Base-by-base conservation (phyloP, 2,329 filamentous ascomycete genomes). In the Magnaporthiopsis rhizophila region DNA sequence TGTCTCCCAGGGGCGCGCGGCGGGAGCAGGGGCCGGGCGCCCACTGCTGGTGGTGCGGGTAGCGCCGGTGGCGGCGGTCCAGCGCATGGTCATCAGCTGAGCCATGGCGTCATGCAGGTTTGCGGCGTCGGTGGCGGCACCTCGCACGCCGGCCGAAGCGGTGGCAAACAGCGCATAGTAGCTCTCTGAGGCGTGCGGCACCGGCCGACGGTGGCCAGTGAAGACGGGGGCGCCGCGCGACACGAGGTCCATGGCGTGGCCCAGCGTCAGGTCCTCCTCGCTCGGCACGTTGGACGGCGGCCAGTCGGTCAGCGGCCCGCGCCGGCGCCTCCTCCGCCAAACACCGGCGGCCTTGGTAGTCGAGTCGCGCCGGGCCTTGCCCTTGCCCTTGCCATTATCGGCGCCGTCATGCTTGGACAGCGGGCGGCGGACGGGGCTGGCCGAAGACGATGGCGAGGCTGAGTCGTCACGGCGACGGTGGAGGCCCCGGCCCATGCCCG, bases 401-500 rank as follows among this genome's bases (percentile, higher is more conserved):
- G 32, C 53, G 21, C 53, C 45, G 30, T 38, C 12, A 5, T 57
- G 24, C 12, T 24, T 11, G 50, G 50, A n/a, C 9, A 30, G 45
- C 28, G 26, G 28, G 61, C 53, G 32, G 30, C 24, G 53, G 7
- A 28, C 60, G 50, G 28, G 36, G 21, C 24, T 45, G 9, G n/a
- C n/a, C 7, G n/a, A 45, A n/a, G 60, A 62, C 26, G 36, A 21
- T 8, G 24, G 38, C 28, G 38, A 53, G 38, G 38, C n/a, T 15
- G 36, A 45, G 86, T 89, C 28, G 95, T 97, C 71, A 92, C 88
- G 1, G 94, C 91, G 4, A 30, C 28, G 28, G 91, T 91, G 0
- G 88, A 87, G 61, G 89, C 88, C 50, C 74, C 79, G 7, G 90
- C 89, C 74, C 96, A 96, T 79, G 81, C 87, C 59, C 84, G 83